phyloP scores from a whole-genome alignment of 2,329 filamentous ascomycete species.

The Coniosporium tulheliwenetii region DNA sequence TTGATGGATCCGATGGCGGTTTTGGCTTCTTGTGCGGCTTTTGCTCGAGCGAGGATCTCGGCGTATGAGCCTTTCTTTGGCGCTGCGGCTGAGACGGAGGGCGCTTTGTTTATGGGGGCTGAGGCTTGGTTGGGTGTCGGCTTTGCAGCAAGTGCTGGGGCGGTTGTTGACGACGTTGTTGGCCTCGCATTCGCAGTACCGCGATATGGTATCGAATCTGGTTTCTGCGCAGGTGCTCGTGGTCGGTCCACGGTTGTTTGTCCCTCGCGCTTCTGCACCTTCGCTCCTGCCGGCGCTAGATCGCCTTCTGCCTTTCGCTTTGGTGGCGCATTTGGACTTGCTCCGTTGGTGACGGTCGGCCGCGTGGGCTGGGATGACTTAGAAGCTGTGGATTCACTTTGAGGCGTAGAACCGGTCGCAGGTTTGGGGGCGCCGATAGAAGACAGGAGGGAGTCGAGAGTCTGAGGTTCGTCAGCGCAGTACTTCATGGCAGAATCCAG shows the following conservation, averaged over 20 bases:
- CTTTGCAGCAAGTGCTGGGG: slow-evolving; percentile 5
- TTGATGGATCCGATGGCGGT: slow-evolving; percentile 54
- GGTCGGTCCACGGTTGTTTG: slow-evolving; percentile 8
- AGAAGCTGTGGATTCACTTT: slow-evolving; percentile 2
- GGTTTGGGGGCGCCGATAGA: slow-evolving; percentile 24
- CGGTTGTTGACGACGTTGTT: slow-evolving; percentile 9
- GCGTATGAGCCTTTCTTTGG: slow-evolving; percentile 62
- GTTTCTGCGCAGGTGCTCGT: slow-evolving; percentile 4
- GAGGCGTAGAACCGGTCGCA: slow-evolving; percentile 5
- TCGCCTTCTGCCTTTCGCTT: slow-evolving; percentile 25
- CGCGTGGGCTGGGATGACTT: slow-evolving; percentile 1
- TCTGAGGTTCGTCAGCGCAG: slow-evolving; percentile 14
- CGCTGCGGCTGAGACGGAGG: slow-evolving; percentile 18
- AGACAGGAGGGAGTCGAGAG: slow-evolving; percentile 34
- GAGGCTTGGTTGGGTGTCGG: slow-evolving; percentile 4
- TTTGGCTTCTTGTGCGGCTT: slow-evolving; percentile 46
- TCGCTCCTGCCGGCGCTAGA: slow-evolving; percentile 13
- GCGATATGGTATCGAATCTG: slow-evolving; percentile 13
- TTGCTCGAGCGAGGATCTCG: slow-evolving; percentile 58
- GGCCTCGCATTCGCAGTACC: slow-evolving; percentile 15
- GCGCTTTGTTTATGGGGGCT: slow-evolving; percentile 4
- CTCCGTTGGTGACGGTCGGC: slow-evolving; percentile 1
- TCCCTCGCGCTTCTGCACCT: slow-evolving; percentile 17
- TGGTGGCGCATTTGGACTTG: slow-evolving; percentile 5
- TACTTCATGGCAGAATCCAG: too few species aligned